Evolutionary conservation across 75 land plant species (phyloP).

Genomic region (Pinus tabuliformis): DNA sequence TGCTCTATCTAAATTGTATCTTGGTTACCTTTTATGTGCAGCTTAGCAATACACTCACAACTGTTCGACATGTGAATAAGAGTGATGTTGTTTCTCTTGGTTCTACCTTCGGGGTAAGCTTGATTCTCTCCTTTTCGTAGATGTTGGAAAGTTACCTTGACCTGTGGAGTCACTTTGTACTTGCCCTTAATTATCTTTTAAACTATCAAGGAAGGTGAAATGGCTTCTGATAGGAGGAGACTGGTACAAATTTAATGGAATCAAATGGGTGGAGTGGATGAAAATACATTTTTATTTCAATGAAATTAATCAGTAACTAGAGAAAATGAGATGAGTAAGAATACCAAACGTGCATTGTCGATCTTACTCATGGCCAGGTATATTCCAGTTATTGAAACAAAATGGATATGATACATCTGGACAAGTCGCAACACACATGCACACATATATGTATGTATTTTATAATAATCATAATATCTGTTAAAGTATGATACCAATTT

Average conservation of each 20-base stretch:
- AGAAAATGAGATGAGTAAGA: background rate
- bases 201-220: background rate
- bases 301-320: background rate
- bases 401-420: background rate
- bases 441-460: no score
- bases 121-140: background rate
- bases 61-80: conserved; percentile 87
- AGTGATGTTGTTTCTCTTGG: conserved; percentile 94
- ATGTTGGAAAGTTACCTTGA: background rate
- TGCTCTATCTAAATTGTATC: background rate
- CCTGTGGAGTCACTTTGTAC: background rate
- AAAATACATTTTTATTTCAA: background rate
- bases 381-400: background rate
- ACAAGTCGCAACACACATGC: no score
- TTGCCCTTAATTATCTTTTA: background rate
- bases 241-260: background rate
- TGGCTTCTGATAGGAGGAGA: background rate
- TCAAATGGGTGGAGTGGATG: background rate
- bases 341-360: no score
- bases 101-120: conserved; percentile 87
- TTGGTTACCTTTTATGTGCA: conserved; percentile 20
- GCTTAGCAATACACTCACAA: conserved; percentile 78
- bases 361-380: background rate
- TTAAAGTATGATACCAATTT: no score
- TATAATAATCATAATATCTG: no score